Conservation (phyloP, 176 grass and related monocot genomes). For the Zoysia pacifica region DNA sequence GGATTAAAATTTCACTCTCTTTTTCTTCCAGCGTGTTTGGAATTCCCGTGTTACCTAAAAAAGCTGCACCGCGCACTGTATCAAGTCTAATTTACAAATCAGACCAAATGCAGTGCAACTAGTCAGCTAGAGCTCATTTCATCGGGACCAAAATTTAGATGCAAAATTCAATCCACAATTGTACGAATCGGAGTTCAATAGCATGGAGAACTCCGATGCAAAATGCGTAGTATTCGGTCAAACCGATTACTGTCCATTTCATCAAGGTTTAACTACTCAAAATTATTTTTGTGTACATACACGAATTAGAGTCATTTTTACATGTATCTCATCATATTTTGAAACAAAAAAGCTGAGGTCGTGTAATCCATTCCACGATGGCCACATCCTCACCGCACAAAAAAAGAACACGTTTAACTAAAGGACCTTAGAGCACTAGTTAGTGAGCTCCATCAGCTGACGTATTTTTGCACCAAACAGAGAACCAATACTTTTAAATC, state of each 20-base stretch:
- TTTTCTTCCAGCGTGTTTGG: not conserved
- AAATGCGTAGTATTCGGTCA: not conserved
- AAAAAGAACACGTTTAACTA: constrained; percentile 8
- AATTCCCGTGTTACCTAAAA: not conserved
- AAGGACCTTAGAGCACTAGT: not conserved
- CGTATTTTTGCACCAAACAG: constrained; percentile 10
- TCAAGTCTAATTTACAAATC: constrained; percentile 6
- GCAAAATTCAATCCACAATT: not conserved
- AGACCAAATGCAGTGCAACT: not conserved
- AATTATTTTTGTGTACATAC: not conserved
- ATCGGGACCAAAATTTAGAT: not conserved
- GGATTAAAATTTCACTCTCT: not conserved
- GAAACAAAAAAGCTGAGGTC: not conserved
- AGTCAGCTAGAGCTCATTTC: not conserved
- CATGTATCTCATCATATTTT: not conserved
- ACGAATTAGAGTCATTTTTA: not conserved
- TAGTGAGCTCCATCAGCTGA: constrained; percentile 12
- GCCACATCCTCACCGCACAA: constrained; percentile 17
- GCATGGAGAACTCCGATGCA: too few species aligned
- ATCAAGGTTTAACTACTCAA: not conserved
- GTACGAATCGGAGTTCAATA: too few species aligned
- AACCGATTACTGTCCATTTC: not conserved
- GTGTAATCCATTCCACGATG: not conserved
- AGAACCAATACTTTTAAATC: constrained; percentile 23
- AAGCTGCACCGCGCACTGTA: not conserved